Conservation (phyloP, 306 rosid genomes). For the Cotoneaster glaucophyllus region DNA sequence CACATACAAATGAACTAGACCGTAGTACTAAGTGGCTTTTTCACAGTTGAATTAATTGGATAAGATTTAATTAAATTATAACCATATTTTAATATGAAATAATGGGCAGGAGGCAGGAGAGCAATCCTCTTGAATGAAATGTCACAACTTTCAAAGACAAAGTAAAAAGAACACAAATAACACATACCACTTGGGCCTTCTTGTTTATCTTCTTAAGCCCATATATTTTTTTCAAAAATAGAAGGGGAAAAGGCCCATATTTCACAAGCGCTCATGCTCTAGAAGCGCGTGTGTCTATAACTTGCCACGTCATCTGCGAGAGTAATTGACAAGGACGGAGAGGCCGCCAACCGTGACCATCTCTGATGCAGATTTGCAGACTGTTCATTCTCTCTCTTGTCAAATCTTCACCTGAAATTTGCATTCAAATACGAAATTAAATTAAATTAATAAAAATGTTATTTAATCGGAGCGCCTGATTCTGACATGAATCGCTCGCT, state of each 20-base stretch:
- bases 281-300: background rate
- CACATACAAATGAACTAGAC: too few relatives aligned
- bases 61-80: too few relatives aligned
- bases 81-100: too few relatives aligned
- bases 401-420: background rate
- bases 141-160: too few relatives aligned
- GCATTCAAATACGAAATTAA: background rate
- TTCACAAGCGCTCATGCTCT: background rate
- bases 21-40: too few relatives aligned
- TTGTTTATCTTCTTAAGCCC: too few relatives aligned
- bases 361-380: background rate
- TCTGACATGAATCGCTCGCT: constrained; percentile 50
- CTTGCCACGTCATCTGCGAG: background rate
- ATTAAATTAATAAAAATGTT: background rate
- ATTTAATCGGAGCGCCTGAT: constrained; percentile 14
- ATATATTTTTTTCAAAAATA: too few relatives aligned
- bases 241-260: background rate
- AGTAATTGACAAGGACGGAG: background rate
- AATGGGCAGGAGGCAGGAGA: too few relatives aligned
- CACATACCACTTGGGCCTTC: too few relatives aligned
- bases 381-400: background rate
- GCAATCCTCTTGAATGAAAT: too few relatives aligned
- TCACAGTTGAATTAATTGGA: too few relatives aligned
- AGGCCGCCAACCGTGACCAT: background rate
- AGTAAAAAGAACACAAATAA: too few relatives aligned